Evolutionary conservation across 2,329 filamentous ascomycete genomes (phyloP), one percentile per base, ranked within the genome.

Genomic region (Diaporthe sp.): DNA sequence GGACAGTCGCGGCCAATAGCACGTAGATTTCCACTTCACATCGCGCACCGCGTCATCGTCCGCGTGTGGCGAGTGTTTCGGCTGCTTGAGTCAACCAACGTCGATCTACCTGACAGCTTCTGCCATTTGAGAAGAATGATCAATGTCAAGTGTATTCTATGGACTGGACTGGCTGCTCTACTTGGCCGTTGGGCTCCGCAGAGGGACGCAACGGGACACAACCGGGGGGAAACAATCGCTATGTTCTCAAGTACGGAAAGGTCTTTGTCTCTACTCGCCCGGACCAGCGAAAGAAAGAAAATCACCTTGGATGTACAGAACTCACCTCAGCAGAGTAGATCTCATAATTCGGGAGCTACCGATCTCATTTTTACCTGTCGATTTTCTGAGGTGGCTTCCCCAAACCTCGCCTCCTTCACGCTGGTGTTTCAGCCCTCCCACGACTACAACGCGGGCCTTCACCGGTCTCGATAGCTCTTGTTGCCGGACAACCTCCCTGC

Each of bases 401-500:
- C 27, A 27, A 25, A 39, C 44, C 47, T 68, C 32, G 30, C 47
- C 32, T 50, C 44, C 25, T 27, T 75, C 58, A 39, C 63, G 71
- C 68, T 61, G 66, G 47, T 50, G 68, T 73, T 73, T 55, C 66
- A 37, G 37, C 56, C 53, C 61, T 71, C 55, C 42, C 59, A 51
- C 55, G 68, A 50, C 30, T 51, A 13, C 61, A 47, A 69, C 71
- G 68, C 27, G 51, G 51, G 56, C 50, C 72, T 44, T 75, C 61
- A 75, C 71, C 74, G 74, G 74, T 74, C 55, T 75, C 53, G 53
- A 75, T 63, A 71, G 59, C 61, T 75, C 72, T 56, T 65, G 56
- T 70, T 65, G 68, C 70, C 42, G 53, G 39, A 32, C 55, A 68
- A 27, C 74, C 58, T 68, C 53, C 59, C 72, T 75, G 74, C 71